Base-by-base conservation (phyloP, 768 basidiomycete genomes). In the Podaxis pistillaris region DNA sequence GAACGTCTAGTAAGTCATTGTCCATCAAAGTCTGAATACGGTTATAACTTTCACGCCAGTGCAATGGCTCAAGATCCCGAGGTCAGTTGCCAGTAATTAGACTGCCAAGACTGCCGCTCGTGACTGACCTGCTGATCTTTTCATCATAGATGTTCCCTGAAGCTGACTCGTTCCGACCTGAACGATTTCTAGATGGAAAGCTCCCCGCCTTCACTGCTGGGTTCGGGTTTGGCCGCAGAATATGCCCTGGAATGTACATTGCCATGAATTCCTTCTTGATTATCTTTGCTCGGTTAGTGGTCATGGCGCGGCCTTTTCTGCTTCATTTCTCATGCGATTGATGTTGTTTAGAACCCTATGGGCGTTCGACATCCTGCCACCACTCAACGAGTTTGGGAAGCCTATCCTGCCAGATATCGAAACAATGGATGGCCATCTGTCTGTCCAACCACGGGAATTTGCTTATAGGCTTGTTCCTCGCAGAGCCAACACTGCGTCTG, bases 171-270 rank as follows among this genome's bases (percentile, higher is more conserved):
- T 72, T 71, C 44, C 55, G 53, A 11, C 71, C 71, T 17, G 71
- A 72, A 59, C 60, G 71, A 19, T 72, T 68, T 62, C 61, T 71
- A 22, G 63, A 68, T 9, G 62, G 65, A 15, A 38, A 59, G 28
- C 47, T 60, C 19, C 67, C 66, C 12, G 64, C 67, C 13, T 63
- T 65, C 1, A 65, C 65, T 13, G 69, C 71, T 28, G 66, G 65
- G 47, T 71, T 73, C 61, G 72, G 70, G 4, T 73, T 73, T 33
- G 72, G 72, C 44, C 67, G 70, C 2, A 66, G 72, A 12, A 70
- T 71, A n/a, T 73, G 70, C 40, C 72, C 72, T 3, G 70, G 72
- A 1, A 68, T 71, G 67, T 68, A 71, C 28, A 63, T 71, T 40
- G 72, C 71, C 2, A 67, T 68, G 58, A 69, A 73, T 37, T 70